phyloP scores from a whole-genome alignment of 2,329 filamentous ascomycete genomes.

The Fusarium solani-melongenae region DNA sequence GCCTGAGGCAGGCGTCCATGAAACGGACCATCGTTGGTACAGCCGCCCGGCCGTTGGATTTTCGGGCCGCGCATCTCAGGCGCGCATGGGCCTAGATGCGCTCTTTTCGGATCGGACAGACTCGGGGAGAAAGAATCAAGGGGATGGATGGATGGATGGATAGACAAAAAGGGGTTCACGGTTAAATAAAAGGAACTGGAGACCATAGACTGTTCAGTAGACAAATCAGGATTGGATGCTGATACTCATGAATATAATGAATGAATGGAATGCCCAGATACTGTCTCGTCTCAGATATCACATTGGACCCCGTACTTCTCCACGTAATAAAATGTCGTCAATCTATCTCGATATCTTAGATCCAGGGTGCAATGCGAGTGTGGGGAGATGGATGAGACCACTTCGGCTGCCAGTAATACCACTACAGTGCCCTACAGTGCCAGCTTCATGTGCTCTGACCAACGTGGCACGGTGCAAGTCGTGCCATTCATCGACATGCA shows the following conservation, averaged over 20 bases:
- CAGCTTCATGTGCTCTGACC: constrained; percentile 27
- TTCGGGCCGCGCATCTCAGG: background rate
- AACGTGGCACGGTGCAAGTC: constrained; percentile 22
- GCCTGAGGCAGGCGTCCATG: constrained; percentile 19
- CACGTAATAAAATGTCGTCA: constrained; percentile 1
- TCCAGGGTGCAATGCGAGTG: constrained; percentile 21
- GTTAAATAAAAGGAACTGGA: background rate
- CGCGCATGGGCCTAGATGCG: background rate
- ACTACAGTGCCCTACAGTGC: constrained; percentile 21
- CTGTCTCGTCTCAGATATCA: constrained; percentile 5
- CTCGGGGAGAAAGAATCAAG: background rate
- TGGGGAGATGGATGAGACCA: constrained; percentile 41
- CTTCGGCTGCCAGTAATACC: constrained; percentile 10
- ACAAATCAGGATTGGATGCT: background rate
- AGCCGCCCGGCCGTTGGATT: background rate
- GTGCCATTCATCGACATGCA: constrained; percentile 19
- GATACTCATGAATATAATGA: constrained; percentile 4
- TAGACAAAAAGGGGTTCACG: constrained; percentile 6
- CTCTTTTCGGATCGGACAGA: background rate
- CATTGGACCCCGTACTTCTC: background rate
- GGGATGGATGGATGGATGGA: background rate
- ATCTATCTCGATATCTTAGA: constrained; percentile 18
- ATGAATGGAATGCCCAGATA: constrained; percentile 1
- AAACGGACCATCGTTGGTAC: background rate
- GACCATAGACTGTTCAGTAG: constrained; percentile 1